phyloP scores from a whole-genome alignment of 208 protist species.

The Endotrypanum monterogeii region DNA sequence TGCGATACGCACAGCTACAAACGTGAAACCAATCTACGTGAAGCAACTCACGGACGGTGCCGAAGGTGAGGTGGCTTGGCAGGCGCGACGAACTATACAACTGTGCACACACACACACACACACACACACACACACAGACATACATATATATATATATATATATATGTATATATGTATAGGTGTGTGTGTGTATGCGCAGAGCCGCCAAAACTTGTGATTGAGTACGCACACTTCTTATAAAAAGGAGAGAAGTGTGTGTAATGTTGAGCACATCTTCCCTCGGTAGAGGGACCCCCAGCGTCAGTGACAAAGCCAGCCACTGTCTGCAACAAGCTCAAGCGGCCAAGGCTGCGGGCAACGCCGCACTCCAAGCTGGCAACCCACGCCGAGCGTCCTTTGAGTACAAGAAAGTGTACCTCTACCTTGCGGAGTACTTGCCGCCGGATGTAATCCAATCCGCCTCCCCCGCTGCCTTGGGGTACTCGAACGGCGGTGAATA shows the following conservation, averaged over 20 bases:
- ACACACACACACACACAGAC: not conserved
- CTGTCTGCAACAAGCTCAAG: constrained; percentile 31
- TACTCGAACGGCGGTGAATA: not conserved
- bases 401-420: constrained; percentile 76
- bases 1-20: too few species aligned
- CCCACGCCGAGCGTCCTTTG: constrained; percentile 47
- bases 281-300: not conserved
- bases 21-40: too few species aligned
- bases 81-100: too few species aligned
- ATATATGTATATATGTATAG: too few species aligned
- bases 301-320: constrained; percentile 4
- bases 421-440: constrained; percentile 66
- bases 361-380: constrained; percentile 41
- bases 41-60: too few species aligned
- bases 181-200: too few species aligned
- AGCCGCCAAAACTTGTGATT: not conserved
- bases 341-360: constrained; percentile 62
- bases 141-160: too few species aligned
- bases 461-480: not conserved
- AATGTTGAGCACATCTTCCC: not conserved
- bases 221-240: not conserved
- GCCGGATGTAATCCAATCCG: not conserved
- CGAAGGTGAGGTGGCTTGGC: too few species aligned
- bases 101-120: not conserved
- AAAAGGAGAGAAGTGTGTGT: not conserved